These are phyloP conservation scores for Sphaerostilbella broomeana DNA, from an alignment of 2,329 filamentous ascomycete species.

Conservation along the genomic window DNA sequence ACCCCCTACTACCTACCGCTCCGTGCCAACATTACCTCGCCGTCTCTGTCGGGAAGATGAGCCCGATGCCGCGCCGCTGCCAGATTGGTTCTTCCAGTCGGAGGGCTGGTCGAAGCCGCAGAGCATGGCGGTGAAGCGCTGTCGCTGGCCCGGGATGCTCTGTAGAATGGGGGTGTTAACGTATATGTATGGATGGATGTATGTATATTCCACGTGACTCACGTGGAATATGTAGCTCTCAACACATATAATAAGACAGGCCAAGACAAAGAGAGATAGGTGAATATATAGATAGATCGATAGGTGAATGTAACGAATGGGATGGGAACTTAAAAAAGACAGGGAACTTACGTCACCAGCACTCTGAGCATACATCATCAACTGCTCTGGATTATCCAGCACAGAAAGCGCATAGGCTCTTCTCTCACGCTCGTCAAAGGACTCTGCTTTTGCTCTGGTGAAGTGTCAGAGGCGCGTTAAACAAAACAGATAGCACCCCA, in stretches of 20 bases:
- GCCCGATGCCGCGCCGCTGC: no score
- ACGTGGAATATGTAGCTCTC: no score
- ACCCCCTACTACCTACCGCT: no score
- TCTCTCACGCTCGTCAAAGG: conserved; percentile 36
- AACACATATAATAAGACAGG: background rate
- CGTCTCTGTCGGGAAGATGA: no score
- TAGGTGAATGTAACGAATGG: no score
- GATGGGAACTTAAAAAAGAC: no score
- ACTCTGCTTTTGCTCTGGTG: conserved; percentile 26
- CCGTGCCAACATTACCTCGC: no score
- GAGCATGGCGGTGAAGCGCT: conserved; percentile 50
- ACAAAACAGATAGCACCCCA: background rate
- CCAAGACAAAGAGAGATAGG: background rate
- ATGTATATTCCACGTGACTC: no score
- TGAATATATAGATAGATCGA: no score
- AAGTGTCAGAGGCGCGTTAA: background rate
- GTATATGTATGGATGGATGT: no score
- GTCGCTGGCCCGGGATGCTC: conserved; percentile 50
- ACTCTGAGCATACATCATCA: conserved; percentile 53
- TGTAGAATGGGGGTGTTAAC: no score
- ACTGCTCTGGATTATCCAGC: conserved; percentile 49
- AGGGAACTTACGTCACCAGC: conserved; percentile 43
- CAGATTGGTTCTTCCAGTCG: conserved; percentile 10
- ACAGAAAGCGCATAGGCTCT: conserved; percentile 46
- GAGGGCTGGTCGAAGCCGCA: conserved; percentile 41